Evolutionary conservation across 1,284 basidiomycete genomes (phyloP), one percentile per base, ranked within the genome.

Genomic region (Rhodotorula sp.): DNA sequence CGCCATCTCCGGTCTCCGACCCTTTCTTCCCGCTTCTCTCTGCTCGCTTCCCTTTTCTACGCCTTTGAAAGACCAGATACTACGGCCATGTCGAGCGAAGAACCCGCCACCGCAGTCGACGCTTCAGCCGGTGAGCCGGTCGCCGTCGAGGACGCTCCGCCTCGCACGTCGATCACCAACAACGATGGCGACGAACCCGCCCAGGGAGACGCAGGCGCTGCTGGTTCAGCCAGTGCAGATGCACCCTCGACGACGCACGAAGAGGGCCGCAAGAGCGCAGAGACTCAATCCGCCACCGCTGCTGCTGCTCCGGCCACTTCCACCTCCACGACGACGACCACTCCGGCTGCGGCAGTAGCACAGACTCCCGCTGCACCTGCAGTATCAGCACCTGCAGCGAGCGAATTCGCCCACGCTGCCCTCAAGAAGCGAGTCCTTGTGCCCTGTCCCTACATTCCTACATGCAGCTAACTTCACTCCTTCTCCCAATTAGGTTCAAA

Each of bases 401-500:
- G 64, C 59, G 75, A 76, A 48, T 76, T 75, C 23, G 75, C 75
- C 48, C 75, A 76, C 48, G 75, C 75, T 16, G 75, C 75, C 0
- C 73, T 76, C 65, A 76, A 76, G 60, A 76, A 76, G 75, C 70
- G 34, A 26, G 68, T 51, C 10, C 8, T 12, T 39, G 10, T 23
- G 10, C 43, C 43, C 4, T 1, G 21, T 18, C 21, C 49, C 18
- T 51, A 6, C 18, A 23, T 16, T 6, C 15, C n/a, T n/a, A n/a
- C 3, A 3, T 2, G 6, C 31, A 39, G 10, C 1, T 3, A 8
- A 7, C 56, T 46, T 46, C 47, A 26, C 10, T 2, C 20, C 18
- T n/a, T 49, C 5, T 0, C n/a, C 7, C 26, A 15, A 8, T 51
- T 54, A 91, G 94, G 78, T 97, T 94, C 78, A 97, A 97, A 85